Base-by-base conservation (phyloP, 306 rosid genomes). In the Leucaena leucocephala region DNA sequence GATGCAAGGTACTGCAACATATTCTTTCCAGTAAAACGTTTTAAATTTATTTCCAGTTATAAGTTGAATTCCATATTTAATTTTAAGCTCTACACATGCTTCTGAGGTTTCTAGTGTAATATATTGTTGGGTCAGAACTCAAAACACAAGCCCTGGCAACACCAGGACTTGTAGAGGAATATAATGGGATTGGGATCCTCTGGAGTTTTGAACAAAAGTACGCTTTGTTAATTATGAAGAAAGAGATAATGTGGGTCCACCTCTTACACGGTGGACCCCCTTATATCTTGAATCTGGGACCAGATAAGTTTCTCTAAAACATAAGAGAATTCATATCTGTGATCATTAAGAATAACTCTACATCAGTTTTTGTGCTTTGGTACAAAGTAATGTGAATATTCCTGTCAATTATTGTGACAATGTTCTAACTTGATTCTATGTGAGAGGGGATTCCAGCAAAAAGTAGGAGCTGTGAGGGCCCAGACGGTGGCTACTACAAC, bases 361-460 rank as follows among this genome's bases (percentile, higher is more conserved):
- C 10, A 17, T 27, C 46, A 49, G 14, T 67, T 67, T 67, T 8
- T 34, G 65, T 36, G 54, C 5, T 78, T 68, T 1, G 44, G 45
- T 16, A 15, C 17, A 38, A 17, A n/a, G 55, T 42, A 40, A 42
- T 54, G 10, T 46, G 64, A 49, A 38, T 50, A 49, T 42, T 35
- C 21, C 4, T 33, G 27, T 54, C 59, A 46, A 16, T 63, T 64
- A 48, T 65, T 22, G 44, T 27, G 52, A 4, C 33, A 33, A 22
- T 17, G 57, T 43, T 62, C 77, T 79, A 48, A 82, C 48, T 16
- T 78, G 63, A 57, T 11, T 11, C 43, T 57, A 4, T 70, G 85
- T 89, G 94, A 91, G 89, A 89, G 88, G 69, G 91, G 86, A 59
- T 87, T 87, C 52, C 81, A 81, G 71, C 86, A 81, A 78, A 88